phyloP scores from a whole-genome alignment of 1,284 basidiomycete genomes.

The Omphalotus olearius region DNA sequence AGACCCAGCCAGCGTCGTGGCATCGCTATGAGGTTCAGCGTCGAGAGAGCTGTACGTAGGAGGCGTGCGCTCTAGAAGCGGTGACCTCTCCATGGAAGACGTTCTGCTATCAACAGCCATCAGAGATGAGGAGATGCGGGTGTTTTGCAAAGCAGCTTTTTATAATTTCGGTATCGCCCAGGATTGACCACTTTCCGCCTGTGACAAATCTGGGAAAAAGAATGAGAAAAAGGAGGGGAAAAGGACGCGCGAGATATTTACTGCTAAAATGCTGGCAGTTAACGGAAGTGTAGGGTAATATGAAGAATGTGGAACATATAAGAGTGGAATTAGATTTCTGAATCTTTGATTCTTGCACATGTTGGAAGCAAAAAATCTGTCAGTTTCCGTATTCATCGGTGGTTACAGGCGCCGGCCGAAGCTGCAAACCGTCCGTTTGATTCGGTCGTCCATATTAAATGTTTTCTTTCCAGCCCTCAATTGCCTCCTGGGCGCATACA shows the following conservation, averaged over 20 bases:
- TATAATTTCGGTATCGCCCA: conserved; percentile 9
- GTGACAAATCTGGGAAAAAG: conserved; percentile 10
- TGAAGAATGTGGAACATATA: conserved; percentile 6
- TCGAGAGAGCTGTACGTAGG: conserved; percentile 40
- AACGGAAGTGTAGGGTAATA: conserved; percentile 1
- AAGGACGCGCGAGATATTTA: not conserved
- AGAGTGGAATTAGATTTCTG: not conserved
- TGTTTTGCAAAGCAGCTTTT: conserved; percentile 7
- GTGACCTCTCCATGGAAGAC: conserved; percentile 37
- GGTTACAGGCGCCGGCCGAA: conserved; percentile 29
- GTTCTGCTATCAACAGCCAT: conserved; percentile 38
- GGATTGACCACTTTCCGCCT: conserved; percentile 6
- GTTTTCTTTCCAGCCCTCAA: too few relatives aligned
- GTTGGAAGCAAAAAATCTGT: conserved; percentile 21
- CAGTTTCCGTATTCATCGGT: conserved; percentile 40
- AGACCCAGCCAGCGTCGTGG: conserved; percentile 20
- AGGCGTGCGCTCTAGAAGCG: conserved; percentile 38
- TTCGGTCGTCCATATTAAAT: too few relatives aligned
- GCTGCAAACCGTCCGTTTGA: too few relatives aligned
- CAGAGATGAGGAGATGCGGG: conserved; percentile 16
- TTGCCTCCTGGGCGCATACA: too few relatives aligned
- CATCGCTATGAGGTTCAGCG: conserved; percentile 30
- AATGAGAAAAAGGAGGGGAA: not conserved
- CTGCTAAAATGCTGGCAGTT: conserved; percentile 5
- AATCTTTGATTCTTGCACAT: conserved; percentile 8